Conservation (phyloP, 306 rosid genomes). For the Potentilla sterilis region DNA sequence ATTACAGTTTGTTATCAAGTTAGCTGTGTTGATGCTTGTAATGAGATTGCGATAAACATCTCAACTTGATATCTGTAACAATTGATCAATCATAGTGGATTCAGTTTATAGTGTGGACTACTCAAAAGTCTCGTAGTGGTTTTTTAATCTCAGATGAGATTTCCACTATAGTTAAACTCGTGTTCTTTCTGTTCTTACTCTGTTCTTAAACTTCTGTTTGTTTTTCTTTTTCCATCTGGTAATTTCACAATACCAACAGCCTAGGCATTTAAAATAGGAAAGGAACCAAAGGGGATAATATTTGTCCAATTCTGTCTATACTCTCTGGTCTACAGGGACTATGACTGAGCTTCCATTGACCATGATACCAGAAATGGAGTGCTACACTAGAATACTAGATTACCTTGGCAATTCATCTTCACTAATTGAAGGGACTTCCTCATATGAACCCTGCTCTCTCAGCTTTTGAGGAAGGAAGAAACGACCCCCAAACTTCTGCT, state of each 20-base stretch:
- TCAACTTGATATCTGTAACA: too few relatives aligned
- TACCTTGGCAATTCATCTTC: constrained; percentile 27
- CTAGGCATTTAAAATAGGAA: background rate
- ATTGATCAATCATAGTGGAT: too few relatives aligned
- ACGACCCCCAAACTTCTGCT: constrained; percentile 53
- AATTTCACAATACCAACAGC: background rate
- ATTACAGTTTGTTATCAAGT: too few relatives aligned
- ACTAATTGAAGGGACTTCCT: constrained; percentile 32
- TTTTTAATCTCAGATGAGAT: too few relatives aligned
- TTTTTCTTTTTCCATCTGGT: too few relatives aligned
- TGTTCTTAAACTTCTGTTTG: too few relatives aligned
- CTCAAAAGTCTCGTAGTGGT: too few relatives aligned
- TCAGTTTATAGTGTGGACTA: too few relatives aligned
- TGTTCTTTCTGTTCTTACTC: too few relatives aligned
- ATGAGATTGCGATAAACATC: too few relatives aligned
- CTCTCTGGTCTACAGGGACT: background rate
- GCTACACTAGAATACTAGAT: background rate
- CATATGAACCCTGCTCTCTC: constrained; percentile 25
- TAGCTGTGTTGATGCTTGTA: too few relatives aligned
- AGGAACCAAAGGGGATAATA: background rate
- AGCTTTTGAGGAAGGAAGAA: constrained; percentile 40
- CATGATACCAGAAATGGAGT: background rate
- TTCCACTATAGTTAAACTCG: too few relatives aligned
- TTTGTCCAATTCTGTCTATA: background rate
- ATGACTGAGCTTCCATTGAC: background rate